Evolutionary conservation across 2,329 filamentous ascomycete species (phyloP), one percentile per base, ranked within the genome.

Genomic region (Lasiodiplodia citricola): DNA sequence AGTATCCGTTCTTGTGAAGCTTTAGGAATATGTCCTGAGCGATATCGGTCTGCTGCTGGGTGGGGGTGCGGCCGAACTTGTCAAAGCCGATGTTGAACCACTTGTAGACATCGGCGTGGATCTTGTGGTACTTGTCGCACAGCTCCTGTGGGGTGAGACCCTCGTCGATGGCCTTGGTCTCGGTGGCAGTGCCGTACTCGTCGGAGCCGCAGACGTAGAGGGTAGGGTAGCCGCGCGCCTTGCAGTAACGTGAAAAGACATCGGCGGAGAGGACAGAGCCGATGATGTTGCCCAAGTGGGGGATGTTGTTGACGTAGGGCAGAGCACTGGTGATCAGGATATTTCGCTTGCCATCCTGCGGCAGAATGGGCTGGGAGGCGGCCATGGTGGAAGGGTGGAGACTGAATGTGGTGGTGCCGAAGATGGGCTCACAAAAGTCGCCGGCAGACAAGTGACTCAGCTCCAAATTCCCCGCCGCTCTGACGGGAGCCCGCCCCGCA

Each of bases 1-100:
- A 86, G 77, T 90, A 97, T 35, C 92, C 93, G 75, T 97, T 97
- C 72, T 96, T 87, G 82, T 94, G 87, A n/a, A 99, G 87, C 79
- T 94, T 90, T 68, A 85, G 84, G 81, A 98, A 98, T 73, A 98
- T 94, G 71, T 92, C 89, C 81, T 98, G 96, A 11, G 94, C 92
- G 74, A 99, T 98, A 73, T 93, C 88, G 25, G 94, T 97, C 81
- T 98, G 96, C 75, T 96, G 88, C 67, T 88, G 82, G 21, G 95
- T 98, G 3, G 94, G 93, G 5, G 96, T 98, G 70, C 94, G 91
- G 71, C 94, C 96, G 78, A 98, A 99, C 80, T 94, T 91, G 82
- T 98, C 95, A 78, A 98, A 98, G 69, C 88, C 90, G 76, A 98
- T 95, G 77, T 94, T 89, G 83, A 99, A 99, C 93, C 95, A 97